Conservation (phyloP, 1,139 yeast species). For the Arxiozyma bovina region DNA sequence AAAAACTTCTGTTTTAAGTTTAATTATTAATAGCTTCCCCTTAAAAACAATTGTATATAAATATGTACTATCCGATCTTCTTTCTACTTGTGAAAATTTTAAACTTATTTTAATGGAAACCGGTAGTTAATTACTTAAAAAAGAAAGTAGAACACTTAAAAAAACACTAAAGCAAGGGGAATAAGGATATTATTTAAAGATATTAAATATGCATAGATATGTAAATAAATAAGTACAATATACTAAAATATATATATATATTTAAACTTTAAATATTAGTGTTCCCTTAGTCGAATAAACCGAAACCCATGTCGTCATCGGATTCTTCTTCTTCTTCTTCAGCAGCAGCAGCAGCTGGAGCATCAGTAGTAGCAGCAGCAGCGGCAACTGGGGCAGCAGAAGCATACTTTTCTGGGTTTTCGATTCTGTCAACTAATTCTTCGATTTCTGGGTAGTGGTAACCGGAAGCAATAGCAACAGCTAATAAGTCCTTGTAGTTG, state of each 20-base stretch:
- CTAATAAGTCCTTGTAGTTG: constrained; percentile 98
- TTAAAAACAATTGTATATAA: no score
- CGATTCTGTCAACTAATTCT: constrained; percentile 97
- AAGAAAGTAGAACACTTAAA: not conserved
- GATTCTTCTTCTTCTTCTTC: constrained; percentile 73
- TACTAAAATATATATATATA: not conserved
- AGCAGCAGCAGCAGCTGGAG: constrained; percentile 61
- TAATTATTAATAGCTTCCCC: no score
- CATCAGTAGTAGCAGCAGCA: constrained; percentile 55
- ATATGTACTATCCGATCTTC: no score
- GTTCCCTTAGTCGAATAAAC: constrained; percentile 85
- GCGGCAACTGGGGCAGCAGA: constrained; percentile 88
- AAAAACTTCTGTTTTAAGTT: no score
- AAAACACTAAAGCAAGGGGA: not conserved
- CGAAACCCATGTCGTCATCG: constrained; percentile 83
- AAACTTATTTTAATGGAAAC: no score
- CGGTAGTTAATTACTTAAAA: not conserved
- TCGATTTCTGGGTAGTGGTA: constrained; percentile 99
- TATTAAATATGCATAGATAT: not conserved
- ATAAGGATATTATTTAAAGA: not conserved
- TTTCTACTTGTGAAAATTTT: no score
- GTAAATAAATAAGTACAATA: not conserved
- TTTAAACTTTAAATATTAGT: constrained; percentile 7
- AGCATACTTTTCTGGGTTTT: constrained; percentile 99
- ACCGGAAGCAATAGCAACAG: constrained; percentile 96